phyloP scores from a whole-genome alignment of 768 basidiomycete species.

The Tulasnella sp. region DNA sequence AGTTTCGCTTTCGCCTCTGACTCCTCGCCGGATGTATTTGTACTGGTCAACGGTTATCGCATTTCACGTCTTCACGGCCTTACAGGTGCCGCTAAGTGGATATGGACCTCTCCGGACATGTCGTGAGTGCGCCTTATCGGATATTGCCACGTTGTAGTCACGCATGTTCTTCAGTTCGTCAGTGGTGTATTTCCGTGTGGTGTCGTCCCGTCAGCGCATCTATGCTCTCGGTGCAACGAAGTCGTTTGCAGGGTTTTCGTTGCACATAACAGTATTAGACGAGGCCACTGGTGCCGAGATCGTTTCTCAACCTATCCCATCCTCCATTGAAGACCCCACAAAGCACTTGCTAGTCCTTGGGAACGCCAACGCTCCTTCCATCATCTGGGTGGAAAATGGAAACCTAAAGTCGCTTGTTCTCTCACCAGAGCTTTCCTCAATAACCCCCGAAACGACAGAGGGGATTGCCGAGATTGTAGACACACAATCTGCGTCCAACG shows the following conservation, averaged over 20 bases:
- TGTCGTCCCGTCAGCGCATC: slow-evolving; percentile 39
- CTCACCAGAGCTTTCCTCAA: too few relatives aligned
- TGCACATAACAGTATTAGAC: slow-evolving; percentile 54
- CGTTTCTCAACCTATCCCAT: slow-evolving; percentile 40
- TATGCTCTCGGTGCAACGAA: slow-evolving; percentile 46
- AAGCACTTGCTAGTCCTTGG: slow-evolving; percentile 31
- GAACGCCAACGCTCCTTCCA: too few relatives aligned
- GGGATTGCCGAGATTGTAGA: slow-evolving; percentile 46
- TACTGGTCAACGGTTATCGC: slow-evolving; percentile 48
- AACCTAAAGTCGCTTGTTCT: slow-evolving; percentile 40
- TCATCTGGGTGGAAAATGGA: slow-evolving; percentile 42
- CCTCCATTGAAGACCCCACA: slow-evolving; percentile 31
- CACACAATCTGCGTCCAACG: slow-evolving; percentile 43
- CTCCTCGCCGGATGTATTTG: slow-evolving; percentile 31
- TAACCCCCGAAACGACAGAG: slow-evolving; percentile 29
- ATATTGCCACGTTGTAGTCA: too few relatives aligned
- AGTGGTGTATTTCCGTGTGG: slow-evolving; percentile 50
- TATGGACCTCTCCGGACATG: slow-evolving; percentile 56
- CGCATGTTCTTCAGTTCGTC: slow-evolving; percentile 38
- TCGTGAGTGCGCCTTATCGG: too few relatives aligned
- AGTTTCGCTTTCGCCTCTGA: slow-evolving; percentile 35
- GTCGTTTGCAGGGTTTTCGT: slow-evolving; percentile 42
- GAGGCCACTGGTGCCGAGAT: slow-evolving; percentile 41
- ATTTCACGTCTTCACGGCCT: slow-evolving; percentile 39
- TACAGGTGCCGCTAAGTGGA: slow-evolving; percentile 52